Percentiles rank a stretch among this genome's conserved stretches.
These are phyloP conservation scores for Escallonia rubra DNA, from an alignment of 129 eudicot genomes.

Conservation along the genomic window DNA sequence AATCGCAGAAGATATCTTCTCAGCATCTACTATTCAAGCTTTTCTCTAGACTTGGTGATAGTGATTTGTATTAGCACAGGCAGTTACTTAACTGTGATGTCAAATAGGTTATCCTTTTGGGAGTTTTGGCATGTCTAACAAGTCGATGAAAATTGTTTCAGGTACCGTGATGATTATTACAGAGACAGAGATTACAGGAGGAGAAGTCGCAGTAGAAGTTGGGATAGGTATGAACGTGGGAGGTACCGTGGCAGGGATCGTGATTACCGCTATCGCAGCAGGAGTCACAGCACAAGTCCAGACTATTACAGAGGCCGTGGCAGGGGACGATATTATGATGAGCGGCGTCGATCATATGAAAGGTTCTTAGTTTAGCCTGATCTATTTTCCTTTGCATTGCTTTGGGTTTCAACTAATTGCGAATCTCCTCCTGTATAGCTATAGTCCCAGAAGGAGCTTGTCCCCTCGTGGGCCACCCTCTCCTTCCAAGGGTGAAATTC, in stretches of 20 bases:
- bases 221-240: slow-evolving; percentile 47
- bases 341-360: slow-evolving; percentile 36
- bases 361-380: slow-evolving; percentile 28
- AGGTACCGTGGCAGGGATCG: slow-evolving; percentile 44
- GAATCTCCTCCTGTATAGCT: slow-evolving; percentile 21
- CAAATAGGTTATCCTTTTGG: too few relatives aligned
- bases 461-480: slow-evolving; percentile 38
- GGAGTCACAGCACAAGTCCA: slow-evolving; percentile 65
- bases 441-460: slow-evolving; percentile 38
- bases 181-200: slow-evolving; percentile 43
- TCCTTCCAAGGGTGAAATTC: slow-evolving; percentile 27
- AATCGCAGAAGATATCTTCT: too few relatives aligned
- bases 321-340: slow-evolving; percentile 39
- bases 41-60: too few relatives aligned
- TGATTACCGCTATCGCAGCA: slow-evolving; percentile 40
- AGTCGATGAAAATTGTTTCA: slow-evolving; percentile 9
- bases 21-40: too few relatives aligned
- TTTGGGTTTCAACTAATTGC: not conserved
- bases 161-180: slow-evolving; percentile 45
- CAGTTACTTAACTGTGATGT: too few relatives aligned
- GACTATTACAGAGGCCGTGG: slow-evolving; percentile 46
- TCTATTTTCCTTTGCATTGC: not conserved
- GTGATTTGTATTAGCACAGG: too few relatives aligned
- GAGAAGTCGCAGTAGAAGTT: slow-evolving; percentile 62
- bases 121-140: too few relatives aligned